Evolutionary conservation across 331 rosid genomes (phyloP), one percentile per base, ranked within the genome.

Genomic region (Erythrophleum ivorense): DNA sequence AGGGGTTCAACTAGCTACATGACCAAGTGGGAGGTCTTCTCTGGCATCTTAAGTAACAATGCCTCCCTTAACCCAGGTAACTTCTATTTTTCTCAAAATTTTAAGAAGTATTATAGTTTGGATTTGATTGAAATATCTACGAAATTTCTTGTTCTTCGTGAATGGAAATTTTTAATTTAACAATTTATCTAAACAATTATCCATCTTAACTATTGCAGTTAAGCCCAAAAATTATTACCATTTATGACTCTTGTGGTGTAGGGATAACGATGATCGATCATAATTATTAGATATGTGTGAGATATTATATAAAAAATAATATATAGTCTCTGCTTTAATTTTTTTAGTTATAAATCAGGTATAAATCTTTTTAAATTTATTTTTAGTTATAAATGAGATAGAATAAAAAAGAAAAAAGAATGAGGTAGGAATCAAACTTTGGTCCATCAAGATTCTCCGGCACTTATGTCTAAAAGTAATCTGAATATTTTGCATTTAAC

Each of bases 21-120:
- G 99, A 84, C 6, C 88, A 87, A 87, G 80, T 88, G 14, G 53
- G 97, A 89, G 79, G 82, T 81, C 33, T 95, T 95, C 80, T 86
- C 91, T 60, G 98, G 98, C 31, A 93, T 95, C 57, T 90, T 95
- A 45, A 88, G 91, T 86, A 90, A 88, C 79, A 82, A 91, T 73
- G 94, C 97, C 18, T 81, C 96, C 65, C 92, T 87, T 43, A 91
- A 95, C 86, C 99, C 97, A 83, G 98, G 99, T 89, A 86, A 36
- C 53, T 0, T 2, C 4, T 5, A 24, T 38, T 31, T 15, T 40
- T 71, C 54, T 64, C 55, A 45, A 38, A 18, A 57, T 19, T 31
- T 13, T 59, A 49, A 68, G 21, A 41, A 24, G 59, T 41, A 34
- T 62, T 29, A 71, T 10, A 24, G 46, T 34, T 72, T 38, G 69